Percentiles rank a stretch among this genome's conserved stretches.
phyloP scores from a whole-genome alignment of 2,329 filamentous ascomycete species.

The Trichoderma hamatum region DNA sequence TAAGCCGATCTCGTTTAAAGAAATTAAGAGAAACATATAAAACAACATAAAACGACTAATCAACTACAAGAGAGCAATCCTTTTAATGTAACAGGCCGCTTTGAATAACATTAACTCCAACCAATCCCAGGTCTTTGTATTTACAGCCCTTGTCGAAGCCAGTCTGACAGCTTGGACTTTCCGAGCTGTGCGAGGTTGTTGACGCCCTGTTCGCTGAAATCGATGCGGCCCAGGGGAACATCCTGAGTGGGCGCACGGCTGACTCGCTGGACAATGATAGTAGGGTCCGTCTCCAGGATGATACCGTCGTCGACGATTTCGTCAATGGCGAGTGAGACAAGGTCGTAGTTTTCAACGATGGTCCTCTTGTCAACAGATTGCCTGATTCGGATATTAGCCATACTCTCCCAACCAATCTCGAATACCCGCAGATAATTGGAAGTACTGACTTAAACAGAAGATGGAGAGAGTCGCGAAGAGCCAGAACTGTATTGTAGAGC shows the following conservation, averaged over 20 bases:
- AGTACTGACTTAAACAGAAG: conserved; percentile 78
- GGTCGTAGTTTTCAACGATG: conserved; percentile 97
- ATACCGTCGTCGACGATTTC: conserved; percentile 96
- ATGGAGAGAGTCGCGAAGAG: conserved; percentile 86
- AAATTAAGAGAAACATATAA: conserved; percentile 22
- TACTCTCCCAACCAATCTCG: neutral
- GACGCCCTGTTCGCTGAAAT: conserved; percentile 92
- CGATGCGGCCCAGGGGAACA: conserved; percentile 89
- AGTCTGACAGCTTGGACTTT: conserved; percentile 87
- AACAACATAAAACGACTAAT: neutral
- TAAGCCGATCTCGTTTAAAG: conserved; percentile 22
- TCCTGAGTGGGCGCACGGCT: conserved; percentile 91
- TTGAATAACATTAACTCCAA: conserved; percentile 25
- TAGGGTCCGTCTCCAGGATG: conserved; percentile 95
- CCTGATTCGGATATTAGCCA: conserved; percentile 49
- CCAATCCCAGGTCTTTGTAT: conserved; percentile 7
- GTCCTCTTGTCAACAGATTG: conserved; percentile 97
- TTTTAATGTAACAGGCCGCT: conserved; percentile 22
- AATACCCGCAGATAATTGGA: neutral
- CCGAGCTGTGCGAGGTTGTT: conserved; percentile 93
- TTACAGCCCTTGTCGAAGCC: conserved; percentile 82
- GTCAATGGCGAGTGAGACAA: conserved; percentile 90
- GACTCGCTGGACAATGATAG: conserved; percentile 88
- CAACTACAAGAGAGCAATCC: conserved; percentile 7
- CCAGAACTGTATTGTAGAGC: conserved; percentile 90